Evolutionary conservation across 768 basidiomycete species (phyloP), one percentile per base, ranked within the genome.

Genomic region (Calvatia gigantea): DNA sequence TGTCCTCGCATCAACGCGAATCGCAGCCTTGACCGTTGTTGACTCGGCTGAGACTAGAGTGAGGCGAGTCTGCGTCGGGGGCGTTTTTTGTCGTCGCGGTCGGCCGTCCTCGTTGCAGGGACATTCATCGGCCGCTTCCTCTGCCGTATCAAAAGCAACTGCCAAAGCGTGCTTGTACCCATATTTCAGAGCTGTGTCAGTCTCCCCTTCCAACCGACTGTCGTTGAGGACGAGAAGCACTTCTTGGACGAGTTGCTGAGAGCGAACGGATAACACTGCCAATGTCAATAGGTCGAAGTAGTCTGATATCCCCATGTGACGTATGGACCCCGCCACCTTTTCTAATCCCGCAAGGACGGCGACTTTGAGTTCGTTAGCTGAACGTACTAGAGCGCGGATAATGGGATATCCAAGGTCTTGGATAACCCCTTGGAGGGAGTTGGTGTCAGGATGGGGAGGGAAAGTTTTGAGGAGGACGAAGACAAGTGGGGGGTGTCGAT

Each of bases 121-220:
- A 64, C 84, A 87, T 60, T 79, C 76, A 56, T 86, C 83, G 1
- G 78, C 78, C 4, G 85, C 86, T 61, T 87, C 86, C 60, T 87
- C 84, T 1, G 82, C 83, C 11, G 82, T 75, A 57, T 87, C 85
- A 54, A 84, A 85, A 1, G 76, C 77, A 27, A 87, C 73, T 5
- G 76, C 79, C 1, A 86, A 72, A 0, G 80, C 78, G 31, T 83
- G 76, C 49, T 80, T 81, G 60, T 80, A 79, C 1, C 75, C 77
- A 61, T 87, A 83, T 23, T 12, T 41, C 14, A 21, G 17, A 32
- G 51, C 51, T 6, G 17, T 17, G 21, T 53, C 21, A 8, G 15
- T 12, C 33, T 44, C 51, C n/a, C 65, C 62, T 38, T 68, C 59
- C 58, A 51, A 42, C 44, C 67, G 53, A 55, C 63, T 62, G 52